A percentile compares a stretch with the other conserved stretches of the same genome.
Conservation (phyloP, 1,139 yeast species). For the Nakaseomyces delphensis region DNA sequence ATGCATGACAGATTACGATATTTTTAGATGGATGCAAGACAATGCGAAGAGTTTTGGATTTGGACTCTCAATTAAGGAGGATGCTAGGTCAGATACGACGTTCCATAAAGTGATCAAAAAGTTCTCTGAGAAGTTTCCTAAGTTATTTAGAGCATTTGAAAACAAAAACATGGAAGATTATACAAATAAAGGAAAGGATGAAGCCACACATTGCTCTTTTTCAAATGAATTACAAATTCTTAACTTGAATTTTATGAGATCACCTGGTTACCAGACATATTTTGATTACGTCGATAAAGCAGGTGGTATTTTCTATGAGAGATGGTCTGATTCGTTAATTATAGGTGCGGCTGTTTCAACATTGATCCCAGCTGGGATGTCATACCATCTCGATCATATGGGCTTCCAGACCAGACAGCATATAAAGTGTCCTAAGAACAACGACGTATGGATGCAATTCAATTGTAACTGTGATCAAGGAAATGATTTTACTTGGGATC, state of each 20-base stretch:
- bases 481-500: slow-evolving; percentile 57
- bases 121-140: slow-evolving; percentile 53
- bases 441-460: slow-evolving; percentile 38
- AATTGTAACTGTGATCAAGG: slow-evolving; percentile 59
- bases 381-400: slow-evolving; percentile 70
- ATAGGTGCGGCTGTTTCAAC: slow-evolving; percentile 75
- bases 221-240: slow-evolving; percentile 83
- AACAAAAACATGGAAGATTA: background rate
- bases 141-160: background rate
- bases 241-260: slow-evolving; percentile 62
- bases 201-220: slow-evolving; percentile 73
- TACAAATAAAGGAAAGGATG: slow-evolving; percentile 16
- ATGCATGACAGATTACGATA: slow-evolving; percentile 74
- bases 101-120: slow-evolving; percentile 67
- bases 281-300: slow-evolving; percentile 63
- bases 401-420: slow-evolving; percentile 49
- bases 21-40: slow-evolving; percentile 73
- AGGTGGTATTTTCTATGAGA: slow-evolving; percentile 82
- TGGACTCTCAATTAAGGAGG: slow-evolving; percentile 76
- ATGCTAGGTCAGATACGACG: slow-evolving; percentile 63
- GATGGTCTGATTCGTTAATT: slow-evolving; percentile 91
- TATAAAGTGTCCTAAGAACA: slow-evolving; percentile 56
- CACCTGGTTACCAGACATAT: slow-evolving; percentile 56
- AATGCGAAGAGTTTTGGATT: slow-evolving; percentile 64
- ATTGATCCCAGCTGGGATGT: slow-evolving; percentile 52